A percentile compares a stretch with the other conserved stretches of the same genome.
Conservation (phyloP, 208 protist genomes). For the Leishmania turanica region DNA sequence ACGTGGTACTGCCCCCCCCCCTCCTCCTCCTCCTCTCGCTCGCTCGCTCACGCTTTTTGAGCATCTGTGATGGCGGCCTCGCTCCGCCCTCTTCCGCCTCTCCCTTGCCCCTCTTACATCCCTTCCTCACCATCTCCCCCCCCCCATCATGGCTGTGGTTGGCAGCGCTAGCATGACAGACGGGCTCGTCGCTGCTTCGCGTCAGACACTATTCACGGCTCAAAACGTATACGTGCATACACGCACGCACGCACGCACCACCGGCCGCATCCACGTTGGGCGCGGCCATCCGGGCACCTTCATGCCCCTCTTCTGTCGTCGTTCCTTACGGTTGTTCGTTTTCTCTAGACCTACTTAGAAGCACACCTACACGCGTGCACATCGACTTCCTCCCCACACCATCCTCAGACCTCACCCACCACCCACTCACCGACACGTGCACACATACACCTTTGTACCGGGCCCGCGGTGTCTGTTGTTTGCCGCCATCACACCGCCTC, state of each 20-base stretch:
- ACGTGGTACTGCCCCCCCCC: too few relatives aligned
- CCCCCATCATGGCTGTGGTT: neutral
- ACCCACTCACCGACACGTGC: neutral
- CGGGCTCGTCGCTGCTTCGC: neutral
- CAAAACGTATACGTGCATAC: neutral
- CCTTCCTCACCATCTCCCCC: neutral
- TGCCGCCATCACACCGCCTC: too few relatives aligned
- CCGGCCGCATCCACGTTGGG: neutral
- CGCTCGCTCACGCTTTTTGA: too few relatives aligned
- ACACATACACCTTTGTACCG: conserved; percentile 9
- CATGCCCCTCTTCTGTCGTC: neutral
- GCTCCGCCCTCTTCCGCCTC: too few relatives aligned
- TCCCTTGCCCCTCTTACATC: too few relatives aligned
- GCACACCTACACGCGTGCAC: neutral
- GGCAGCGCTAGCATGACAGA: neutral
- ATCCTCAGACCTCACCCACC: neutral
- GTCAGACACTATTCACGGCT: neutral
- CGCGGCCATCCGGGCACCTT: neutral
- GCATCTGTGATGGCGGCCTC: too few relatives aligned
- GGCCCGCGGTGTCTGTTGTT: neutral
- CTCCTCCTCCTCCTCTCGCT: too few relatives aligned
- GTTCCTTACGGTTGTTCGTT: neutral
- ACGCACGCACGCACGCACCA: too few relatives aligned
- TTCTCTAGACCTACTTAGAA: neutral
- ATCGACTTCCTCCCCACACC: neutral